Base-by-base conservation (phyloP, 179 eudicot genomes). In the Drosera spatulata region DNA sequence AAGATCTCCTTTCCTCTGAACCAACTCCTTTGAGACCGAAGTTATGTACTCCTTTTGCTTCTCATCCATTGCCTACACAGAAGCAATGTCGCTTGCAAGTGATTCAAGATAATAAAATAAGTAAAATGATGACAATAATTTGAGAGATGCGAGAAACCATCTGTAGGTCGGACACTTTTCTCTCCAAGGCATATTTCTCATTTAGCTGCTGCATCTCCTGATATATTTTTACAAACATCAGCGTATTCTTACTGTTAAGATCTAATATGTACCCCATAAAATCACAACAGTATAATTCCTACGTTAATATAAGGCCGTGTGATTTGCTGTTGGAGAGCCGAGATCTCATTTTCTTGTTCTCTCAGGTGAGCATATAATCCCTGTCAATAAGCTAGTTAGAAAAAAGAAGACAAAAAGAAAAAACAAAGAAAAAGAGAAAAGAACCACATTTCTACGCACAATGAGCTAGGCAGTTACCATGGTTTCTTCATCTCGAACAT, bases 201-300 rank as follows among this genome's bases (percentile, higher is more conserved):
- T 82, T 86, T 77, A 88, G 63, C 67, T 76, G 62, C 79, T 86
- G 87, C 78, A 81, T 70, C 74, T 91, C 93, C 98, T 91, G 81
- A 58, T 39, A 70, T 56, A 22, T 22, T 22, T 22, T 22, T 22
- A 79, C 61, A 64, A 49, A 59, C 38, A 64, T 64, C 50, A 70
- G 40, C 11, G 39, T 56, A 65, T 50, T 64, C 44, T 48, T 53
- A 22, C 47, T n/a, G 14, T 39, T 61, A 65, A 61, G 39, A 63
- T 50, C 58, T 39, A 41, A 22, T 55, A 61, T 65, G 46, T 66
- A 52, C 55, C 7, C 41, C 37, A 37, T 49, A 3, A 51, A 15
- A 6, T 38, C 39, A 9, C 9, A n/a, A 55, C 11, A 15, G 56
- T 38, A 66, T 50, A 61, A 60, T 58, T 40, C 55, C 64, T 76